Percentiles rank a stretch among this genome's conserved stretches.
phyloP scores from a whole-genome alignment of 352 stramenopile species.

The Thraustochytrium sp. region DNA sequence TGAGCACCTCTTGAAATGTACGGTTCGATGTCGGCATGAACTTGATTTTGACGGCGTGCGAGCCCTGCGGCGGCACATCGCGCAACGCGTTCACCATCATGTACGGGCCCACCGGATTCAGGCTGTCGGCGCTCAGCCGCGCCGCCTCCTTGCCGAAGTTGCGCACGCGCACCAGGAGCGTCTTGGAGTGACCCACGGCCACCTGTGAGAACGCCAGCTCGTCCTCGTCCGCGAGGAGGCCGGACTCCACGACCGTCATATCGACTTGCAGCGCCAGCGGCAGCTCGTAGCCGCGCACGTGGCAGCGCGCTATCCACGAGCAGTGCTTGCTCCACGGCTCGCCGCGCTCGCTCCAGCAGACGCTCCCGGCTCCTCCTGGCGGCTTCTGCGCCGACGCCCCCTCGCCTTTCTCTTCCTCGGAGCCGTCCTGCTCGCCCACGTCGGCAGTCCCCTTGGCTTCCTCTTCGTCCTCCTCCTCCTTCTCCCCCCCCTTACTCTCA shows the following conservation, averaged over 20 bases:
- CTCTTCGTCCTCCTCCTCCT: not conserved
- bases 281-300: conserved; percentile 47
- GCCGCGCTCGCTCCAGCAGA: conserved; percentile 35
- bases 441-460: not conserved
- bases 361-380: conserved; percentile 5
- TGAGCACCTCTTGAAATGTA: conserved; percentile 66
- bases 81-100: conserved; percentile 67
- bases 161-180: conserved; percentile 60
- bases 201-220: conserved; percentile 73
- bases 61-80: conserved; percentile 47
- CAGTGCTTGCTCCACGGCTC: conserved; percentile 68
- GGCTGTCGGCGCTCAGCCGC: conserved; percentile 55
- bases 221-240: conserved; percentile 55
- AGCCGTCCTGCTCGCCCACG: not conserved
- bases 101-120: conserved; percentile 74
- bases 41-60: conserved; percentile 54
- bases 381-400: not conserved
- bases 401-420: not conserved
- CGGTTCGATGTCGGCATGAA: conserved; percentile 61
- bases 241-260: conserved; percentile 61
- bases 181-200: conserved; percentile 60
- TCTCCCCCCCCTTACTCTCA: not conserved
- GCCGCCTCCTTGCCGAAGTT: conserved; percentile 57
- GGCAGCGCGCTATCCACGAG: conserved; percentile 68
- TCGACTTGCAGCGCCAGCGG: conserved; percentile 63